Base-by-base conservation (phyloP, 1,139 yeast species). In the Suhomyces bokatorum region DNA sequence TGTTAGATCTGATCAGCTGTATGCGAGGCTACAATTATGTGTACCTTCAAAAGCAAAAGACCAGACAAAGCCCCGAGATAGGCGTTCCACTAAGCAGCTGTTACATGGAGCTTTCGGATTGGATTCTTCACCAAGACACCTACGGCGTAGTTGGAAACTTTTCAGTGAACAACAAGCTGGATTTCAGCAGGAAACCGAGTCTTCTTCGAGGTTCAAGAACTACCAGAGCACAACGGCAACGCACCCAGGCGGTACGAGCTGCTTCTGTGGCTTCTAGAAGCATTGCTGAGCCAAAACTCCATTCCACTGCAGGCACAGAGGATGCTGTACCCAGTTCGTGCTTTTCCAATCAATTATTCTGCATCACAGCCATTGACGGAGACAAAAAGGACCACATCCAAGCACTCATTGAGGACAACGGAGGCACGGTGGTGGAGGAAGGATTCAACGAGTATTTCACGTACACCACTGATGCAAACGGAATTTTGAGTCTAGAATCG, bases 11-110 rank as follows among this genome's bases (percentile, higher is more conserved):
- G 43, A 72, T 82, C 6, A 59, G 67, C 35, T 83, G 88, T 55
- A 67, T 81, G 44, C 63, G 88, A 53, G 89, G 89, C 0, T 83
- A 68, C 56, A 81, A 81, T 57, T 59, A 70, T 3, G 73, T 80
- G 2, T 58, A 68, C 49, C 59, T 76, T 7, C 63, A 58, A 44
- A 64, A 63, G 38, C 46, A 59, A 54, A 50, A 47, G 44, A 42
- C 34, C 45, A 52, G 32, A 58, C 58, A 36, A 14, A 52, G 7
- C 54, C 40, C 37, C 10, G 49, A 58, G 39, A 42, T 44, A 32
- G 34, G 40, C 10, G 50, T 58, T 6, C 54, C 58, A 1, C 46
- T 61, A 10, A 49, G 53, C 32, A 56, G 53, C 11, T 51, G 58
- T 28, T 58, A 51, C 37, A 71, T 74, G 77, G 77, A 72, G 35